phyloP scores from a whole-genome alignment of 345 rosid species.

The Brassica napus region Da-Ae NC_063434.1:11658501-11659000 shows the following conservation, averaged over 20 bases:
- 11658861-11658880: not conserved
- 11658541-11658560: not conserved
- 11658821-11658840: not conserved
- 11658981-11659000: no score
- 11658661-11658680: not conserved
- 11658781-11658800: not conserved
- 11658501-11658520: no score
- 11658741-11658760: not conserved
- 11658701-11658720: not conserved
- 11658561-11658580: not conserved
- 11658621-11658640: not conserved
- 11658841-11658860: not conserved
- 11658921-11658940: no score
- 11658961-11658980: no score
- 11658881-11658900: not conserved
- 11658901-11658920: not conserved
- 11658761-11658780: not conserved
- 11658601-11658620: not conserved
- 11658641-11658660: not conserved
- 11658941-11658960: no score
- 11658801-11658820: not conserved
- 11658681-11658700: not conserved
- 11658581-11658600: not conserved
- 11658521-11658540: not conserved
- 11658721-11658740: not conserved